Conservation (phyloP, 208 protist genomes). For the Trypanosoma scelopori region DNA sequence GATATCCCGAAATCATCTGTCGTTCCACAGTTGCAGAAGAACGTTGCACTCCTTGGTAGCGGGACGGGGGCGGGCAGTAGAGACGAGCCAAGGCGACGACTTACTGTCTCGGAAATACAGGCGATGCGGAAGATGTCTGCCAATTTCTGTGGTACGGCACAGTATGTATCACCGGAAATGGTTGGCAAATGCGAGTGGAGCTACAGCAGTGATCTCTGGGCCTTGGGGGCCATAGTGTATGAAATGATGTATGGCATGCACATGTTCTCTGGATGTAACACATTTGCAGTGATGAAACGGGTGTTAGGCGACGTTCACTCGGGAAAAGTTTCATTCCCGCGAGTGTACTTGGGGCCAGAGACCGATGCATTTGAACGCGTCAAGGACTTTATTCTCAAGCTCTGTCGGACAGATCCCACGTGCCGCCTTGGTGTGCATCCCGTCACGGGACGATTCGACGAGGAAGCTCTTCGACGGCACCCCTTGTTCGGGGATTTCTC, state of each 20-base stretch:
- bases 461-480: constrained; percentile 57
- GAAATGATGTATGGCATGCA: constrained; percentile 86
- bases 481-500: constrained; percentile 70
- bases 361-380: constrained; percentile 49
- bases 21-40: constrained; percentile 51
- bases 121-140: constrained; percentile 68
- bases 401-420: constrained; percentile 66
- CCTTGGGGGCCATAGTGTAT: constrained; percentile 93
- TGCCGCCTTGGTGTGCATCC: constrained; percentile 70
- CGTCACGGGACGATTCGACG: constrained; percentile 50
- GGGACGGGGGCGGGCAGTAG: constrained; percentile 8
- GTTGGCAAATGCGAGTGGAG: constrained; percentile 90
- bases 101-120: constrained; percentile 86
- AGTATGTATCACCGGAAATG: constrained; percentile 96
- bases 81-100: constrained; percentile 30
- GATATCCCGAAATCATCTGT: constrained; percentile 38
- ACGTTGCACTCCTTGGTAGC: constrained; percentile 33
- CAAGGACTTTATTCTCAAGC: constrained; percentile 62
- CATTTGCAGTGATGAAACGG: constrained; percentile 76
- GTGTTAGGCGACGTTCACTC: constrained; percentile 42
- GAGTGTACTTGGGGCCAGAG: constrained; percentile 39
- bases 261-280: constrained; percentile 71
- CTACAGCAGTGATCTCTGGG: constrained; percentile 94
- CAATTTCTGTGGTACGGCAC: constrained; percentile 91
- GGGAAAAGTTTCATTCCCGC: constrained; percentile 44